Conservation (phyloP, 495 filamentous ascomycete species). For the Choiromyces venosus region DNA sequence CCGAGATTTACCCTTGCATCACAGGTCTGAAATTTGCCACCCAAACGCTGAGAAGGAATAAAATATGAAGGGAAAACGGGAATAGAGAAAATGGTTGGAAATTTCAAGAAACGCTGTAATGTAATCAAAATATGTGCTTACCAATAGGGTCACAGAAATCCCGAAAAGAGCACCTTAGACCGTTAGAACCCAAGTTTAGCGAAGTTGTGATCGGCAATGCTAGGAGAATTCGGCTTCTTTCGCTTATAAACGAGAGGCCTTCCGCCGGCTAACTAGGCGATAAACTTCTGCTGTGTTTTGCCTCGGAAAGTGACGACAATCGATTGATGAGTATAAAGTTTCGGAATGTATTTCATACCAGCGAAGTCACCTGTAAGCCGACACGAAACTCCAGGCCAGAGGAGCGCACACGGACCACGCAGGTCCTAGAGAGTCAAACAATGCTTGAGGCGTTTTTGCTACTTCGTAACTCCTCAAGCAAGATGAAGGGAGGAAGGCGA, state of each 20-base stretch:
- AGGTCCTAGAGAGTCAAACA: background rate
- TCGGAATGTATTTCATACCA: background rate
- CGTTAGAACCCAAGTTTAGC: background rate
- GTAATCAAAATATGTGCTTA: background rate
- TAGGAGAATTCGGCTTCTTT: background rate
- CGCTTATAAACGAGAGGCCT: background rate
- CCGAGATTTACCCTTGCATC: background rate
- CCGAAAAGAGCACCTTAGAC: background rate
- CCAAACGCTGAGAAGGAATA: background rate
- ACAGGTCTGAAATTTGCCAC: background rate
- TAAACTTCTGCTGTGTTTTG: background rate
- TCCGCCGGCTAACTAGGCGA: background rate
- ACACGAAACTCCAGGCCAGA: background rate
- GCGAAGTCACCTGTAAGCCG: background rate
- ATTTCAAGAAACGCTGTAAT: background rate
- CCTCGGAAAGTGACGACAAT: background rate
- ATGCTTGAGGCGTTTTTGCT: background rate
- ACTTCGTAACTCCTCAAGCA: background rate
- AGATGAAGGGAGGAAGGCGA: background rate
- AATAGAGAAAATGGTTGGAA: background rate
- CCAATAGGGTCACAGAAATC: background rate
- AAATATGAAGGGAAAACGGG: background rate
- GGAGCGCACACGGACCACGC: background rate
- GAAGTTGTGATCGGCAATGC: background rate
- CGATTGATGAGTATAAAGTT: background rate